Conservation (phyloP, 2,329 filamentous ascomycete species). For the Cercospora beticola region DNA sequence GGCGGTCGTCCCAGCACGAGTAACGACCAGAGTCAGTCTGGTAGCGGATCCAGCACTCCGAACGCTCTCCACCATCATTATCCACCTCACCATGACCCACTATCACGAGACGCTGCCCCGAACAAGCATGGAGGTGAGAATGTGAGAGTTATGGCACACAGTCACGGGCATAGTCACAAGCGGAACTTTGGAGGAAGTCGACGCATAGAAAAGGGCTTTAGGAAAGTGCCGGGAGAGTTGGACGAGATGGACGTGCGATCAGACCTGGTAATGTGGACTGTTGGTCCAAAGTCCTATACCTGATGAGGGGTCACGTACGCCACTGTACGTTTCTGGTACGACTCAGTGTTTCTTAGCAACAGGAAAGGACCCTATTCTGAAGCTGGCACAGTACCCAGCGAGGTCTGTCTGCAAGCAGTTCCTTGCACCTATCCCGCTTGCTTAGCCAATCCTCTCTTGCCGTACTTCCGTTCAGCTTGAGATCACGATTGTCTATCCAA, state of each 20-base stretch:
- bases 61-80: conserved; percentile 16
- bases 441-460: neutral
- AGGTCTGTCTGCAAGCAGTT: neutral
- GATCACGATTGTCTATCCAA: conserved; percentile 55
- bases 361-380: neutral
- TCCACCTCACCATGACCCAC: neutral
- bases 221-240: conserved; percentile 44
- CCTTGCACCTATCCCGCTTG: neutral
- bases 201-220: conserved; percentile 42
- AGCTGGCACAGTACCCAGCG: neutral
- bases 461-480: neutral
- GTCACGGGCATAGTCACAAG: conserved; percentile 40
- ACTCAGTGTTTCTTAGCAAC: neutral
- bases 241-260: conserved; percentile 52
- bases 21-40: conserved; percentile 26
- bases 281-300: conserved; percentile 30
- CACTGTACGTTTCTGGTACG: neutral
- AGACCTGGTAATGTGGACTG: conserved; percentile 49
- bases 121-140: neutral
- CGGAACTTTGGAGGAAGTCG: conserved; percentile 37
- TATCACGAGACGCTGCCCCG: conserved; percentile 2
- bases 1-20: conserved; percentile 37
- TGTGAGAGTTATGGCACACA: conserved; percentile 2
- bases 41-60: conserved; percentile 27
- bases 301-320: conserved; percentile 13